A percentile compares a stretch with the other conserved stretches of the same genome.
phyloP scores from a whole-genome alignment of 2,329 filamentous ascomycete species.

The Emergomyces pasteurianus region DNA sequence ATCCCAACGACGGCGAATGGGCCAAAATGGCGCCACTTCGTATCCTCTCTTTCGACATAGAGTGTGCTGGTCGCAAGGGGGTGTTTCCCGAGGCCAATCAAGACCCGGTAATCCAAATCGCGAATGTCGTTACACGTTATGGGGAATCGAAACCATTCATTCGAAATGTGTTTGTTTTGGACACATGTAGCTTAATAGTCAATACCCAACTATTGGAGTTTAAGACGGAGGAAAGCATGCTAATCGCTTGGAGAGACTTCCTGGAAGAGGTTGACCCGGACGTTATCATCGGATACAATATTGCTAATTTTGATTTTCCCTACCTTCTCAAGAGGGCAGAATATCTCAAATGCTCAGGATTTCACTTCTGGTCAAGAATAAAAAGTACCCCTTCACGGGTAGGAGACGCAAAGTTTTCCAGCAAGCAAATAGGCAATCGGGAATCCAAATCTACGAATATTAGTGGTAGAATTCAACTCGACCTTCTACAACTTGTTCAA shows the following conservation, averaged over 20 bases:
- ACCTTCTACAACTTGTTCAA: constrained; percentile 88
- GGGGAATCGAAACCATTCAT: constrained; percentile 94
- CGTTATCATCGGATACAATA: constrained; percentile 98
- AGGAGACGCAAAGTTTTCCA: constrained; percentile 78
- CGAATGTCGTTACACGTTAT: constrained; percentile 86
- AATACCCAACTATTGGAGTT: constrained; percentile 88
- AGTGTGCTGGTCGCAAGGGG: constrained; percentile 93
- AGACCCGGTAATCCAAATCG: constrained; percentile 95
- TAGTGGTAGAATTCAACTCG: constrained; percentile 82
- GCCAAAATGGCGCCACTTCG: constrained; percentile 93
- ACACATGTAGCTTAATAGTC: constrained; percentile 84
- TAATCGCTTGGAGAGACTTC: constrained; percentile 86
- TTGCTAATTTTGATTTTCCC: constrained; percentile 95
- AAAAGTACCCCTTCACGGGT: constrained; percentile 57
- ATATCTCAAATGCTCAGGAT: constrained; percentile 65
- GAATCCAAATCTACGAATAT: constrained; percentile 93
- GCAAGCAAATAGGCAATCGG: constrained; percentile 95
- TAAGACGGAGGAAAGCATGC: constrained; percentile 71
- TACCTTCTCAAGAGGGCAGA: constrained; percentile 83
- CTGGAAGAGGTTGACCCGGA: constrained; percentile 84
- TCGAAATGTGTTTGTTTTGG: constrained; percentile 89
- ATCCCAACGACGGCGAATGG: constrained; percentile 86
- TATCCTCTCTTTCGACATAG: constrained; percentile 94
- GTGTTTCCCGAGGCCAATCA: constrained; percentile 88
- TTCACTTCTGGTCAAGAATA: constrained; percentile 79